These are phyloP conservation scores for Apiotrichum sp. DNA, from an alignment of 1,284 basidiomycete species.

Conservation along the genomic window DNA sequence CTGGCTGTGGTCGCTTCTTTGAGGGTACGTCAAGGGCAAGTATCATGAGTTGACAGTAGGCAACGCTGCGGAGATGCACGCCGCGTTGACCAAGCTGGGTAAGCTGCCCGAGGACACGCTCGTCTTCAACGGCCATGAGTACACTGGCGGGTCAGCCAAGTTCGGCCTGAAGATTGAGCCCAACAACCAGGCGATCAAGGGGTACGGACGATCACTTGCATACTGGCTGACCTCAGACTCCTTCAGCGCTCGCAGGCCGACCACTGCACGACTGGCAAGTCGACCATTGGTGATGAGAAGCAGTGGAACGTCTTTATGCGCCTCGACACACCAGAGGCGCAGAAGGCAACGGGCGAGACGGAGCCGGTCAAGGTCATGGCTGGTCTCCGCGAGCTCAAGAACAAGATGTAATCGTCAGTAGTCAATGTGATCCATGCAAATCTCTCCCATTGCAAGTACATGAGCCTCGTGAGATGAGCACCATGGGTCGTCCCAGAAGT, in stretches of 20 bases:
- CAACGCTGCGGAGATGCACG: constrained; percentile 74
- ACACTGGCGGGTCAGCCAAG: constrained; percentile 60
- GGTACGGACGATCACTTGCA: constrained; percentile 11
- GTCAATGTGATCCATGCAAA: no score
- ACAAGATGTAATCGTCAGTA: constrained; percentile 53
- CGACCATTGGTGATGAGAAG: constrained; percentile 53
- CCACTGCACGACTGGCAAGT: constrained; percentile 44
- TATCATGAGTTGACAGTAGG: constrained; percentile 48
- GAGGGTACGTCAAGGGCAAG: constrained; percentile 49
- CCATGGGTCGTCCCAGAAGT: no score
- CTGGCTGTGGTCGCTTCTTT: constrained; percentile 94
- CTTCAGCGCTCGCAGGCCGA: constrained; percentile 33
- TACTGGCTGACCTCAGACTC: constrained; percentile 20
- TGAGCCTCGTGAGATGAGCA: no score
- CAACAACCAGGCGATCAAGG: constrained; percentile 37
- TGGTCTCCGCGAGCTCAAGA: constrained; percentile 73
- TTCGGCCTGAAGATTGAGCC: constrained; percentile 43
- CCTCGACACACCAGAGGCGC: constrained; percentile 36
- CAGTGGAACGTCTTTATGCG: constrained; percentile 51
- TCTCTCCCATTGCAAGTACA: no score
- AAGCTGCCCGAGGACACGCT: constrained; percentile 73
- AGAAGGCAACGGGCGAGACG: constrained; percentile 49
- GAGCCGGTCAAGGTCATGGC: constrained; percentile 60
- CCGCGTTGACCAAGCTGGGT: constrained; percentile 67
- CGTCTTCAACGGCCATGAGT: constrained; percentile 90